phyloP scores from a whole-genome alignment of 2,329 filamentous ascomycete genomes.

The Trichoderma citrinoviride region DNA sequence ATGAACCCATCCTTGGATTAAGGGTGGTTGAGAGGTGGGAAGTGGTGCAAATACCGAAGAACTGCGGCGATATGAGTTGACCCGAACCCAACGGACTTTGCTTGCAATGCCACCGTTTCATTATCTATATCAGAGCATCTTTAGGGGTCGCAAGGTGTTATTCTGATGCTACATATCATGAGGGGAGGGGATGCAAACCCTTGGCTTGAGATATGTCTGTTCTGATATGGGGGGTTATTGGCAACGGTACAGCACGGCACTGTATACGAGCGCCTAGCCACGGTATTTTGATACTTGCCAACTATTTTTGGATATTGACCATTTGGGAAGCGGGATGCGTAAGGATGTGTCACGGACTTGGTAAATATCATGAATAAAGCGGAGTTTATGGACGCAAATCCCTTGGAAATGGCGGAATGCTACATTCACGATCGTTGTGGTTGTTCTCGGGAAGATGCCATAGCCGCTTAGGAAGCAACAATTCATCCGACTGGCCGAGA shows the following conservation, averaged over 20 bases:
- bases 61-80: neutral
- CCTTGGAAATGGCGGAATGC: too few species aligned
- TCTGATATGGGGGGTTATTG: too few species aligned
- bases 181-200: neutral
- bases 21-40: fast-evolving
- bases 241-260: too few species aligned
- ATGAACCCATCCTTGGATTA: too few species aligned
- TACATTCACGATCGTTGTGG: neutral
- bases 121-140: neutral
- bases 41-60: neutral
- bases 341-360: too few species aligned
- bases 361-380: too few species aligned
- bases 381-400: too few species aligned
- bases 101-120: neutral
- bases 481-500: neutral
- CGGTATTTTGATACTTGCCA: too few species aligned
- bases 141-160: neutral
- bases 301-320: too few species aligned
- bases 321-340: too few species aligned
- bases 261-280: too few species aligned
- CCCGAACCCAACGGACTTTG: neutral
- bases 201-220: too few species aligned
- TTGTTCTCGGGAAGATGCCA: neutral
- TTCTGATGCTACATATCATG: neutral
- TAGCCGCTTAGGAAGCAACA: neutral